Percentiles rank a stretch among this genome's conserved stretches.
Evolutionary conservation across 805 yeast genomes (phyloP).

Genomic region (Yarrowia bubula): DNA sequence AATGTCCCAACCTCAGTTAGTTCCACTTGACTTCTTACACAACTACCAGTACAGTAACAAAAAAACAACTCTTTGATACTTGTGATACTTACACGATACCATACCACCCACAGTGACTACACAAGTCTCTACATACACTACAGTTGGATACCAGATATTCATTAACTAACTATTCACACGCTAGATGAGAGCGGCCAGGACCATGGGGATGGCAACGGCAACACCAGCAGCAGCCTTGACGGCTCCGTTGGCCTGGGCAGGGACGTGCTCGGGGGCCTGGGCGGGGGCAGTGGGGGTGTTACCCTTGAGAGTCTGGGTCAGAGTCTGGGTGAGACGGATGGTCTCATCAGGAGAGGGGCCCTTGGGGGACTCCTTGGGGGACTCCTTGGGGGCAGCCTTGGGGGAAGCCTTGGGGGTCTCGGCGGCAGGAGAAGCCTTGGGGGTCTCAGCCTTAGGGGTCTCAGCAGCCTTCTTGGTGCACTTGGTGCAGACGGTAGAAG

Average conservation of each 20-base stretch:
- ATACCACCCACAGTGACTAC: too few species aligned
- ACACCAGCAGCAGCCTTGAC: not conserved
- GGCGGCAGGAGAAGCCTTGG: not conserved
- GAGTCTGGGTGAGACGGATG: slow-evolving; percentile 1
- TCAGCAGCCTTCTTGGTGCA: not conserved
- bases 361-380: not conserved
- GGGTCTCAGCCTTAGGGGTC: not conserved
- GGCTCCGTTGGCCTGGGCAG: slow-evolving; percentile 4
- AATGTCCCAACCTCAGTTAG: too few species aligned
- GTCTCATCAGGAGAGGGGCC: not conserved
- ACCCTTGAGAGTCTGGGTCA: not conserved
- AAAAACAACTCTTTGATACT: too few species aligned
- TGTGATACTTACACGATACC: too few species aligned
- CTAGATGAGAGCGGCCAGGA: slow-evolving; percentile 1
- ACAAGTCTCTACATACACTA: too few species aligned
- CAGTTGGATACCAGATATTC: not conserved
- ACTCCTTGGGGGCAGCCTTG: not conserved
- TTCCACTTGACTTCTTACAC: too few species aligned
- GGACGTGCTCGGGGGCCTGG: not conserved
- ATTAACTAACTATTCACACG: not conserved
- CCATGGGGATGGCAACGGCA: not conserved
- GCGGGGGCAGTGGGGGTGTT: not conserved
- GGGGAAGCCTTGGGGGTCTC: not conserved
- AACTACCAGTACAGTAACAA: too few species aligned
- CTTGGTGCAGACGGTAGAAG: not conserved